phyloP scores from a whole-genome alignment of 2,329 filamentous ascomycete genomes.

The Nothopassalora personata region DNA sequence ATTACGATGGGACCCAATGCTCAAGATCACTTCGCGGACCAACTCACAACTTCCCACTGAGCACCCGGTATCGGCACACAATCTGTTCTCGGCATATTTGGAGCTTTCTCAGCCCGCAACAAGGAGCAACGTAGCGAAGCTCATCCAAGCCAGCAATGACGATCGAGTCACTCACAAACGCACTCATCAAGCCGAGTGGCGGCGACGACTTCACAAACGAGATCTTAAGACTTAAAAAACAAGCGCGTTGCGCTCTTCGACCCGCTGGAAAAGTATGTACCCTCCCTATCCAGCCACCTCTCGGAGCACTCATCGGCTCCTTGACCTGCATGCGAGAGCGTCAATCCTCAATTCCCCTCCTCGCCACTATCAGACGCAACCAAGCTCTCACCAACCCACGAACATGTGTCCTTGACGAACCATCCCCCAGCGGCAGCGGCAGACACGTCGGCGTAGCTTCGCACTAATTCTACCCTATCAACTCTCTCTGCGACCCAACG shows the following conservation, averaged over 20 bases:
- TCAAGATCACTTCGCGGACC: constrained; percentile 44
- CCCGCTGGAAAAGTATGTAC: constrained; percentile 63
- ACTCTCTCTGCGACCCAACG: constrained; percentile 36
- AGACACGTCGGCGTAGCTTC: constrained; percentile 42
- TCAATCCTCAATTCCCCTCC: constrained; percentile 33
- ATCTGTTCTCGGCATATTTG: constrained; percentile 64
- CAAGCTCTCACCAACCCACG: constrained; percentile 56
- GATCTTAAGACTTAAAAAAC: constrained; percentile 36
- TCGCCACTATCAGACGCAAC: constrained; percentile 29
- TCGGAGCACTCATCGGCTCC: constrained; percentile 64
- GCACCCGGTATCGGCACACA: constrained; percentile 55
- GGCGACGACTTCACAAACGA: constrained; percentile 36
- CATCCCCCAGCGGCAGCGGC: constrained; percentile 21
- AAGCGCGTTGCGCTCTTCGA: constrained; percentile 57
- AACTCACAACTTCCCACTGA: constrained; percentile 62
- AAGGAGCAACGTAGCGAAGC: constrained; percentile 52
- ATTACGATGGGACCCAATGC: constrained; percentile 62
- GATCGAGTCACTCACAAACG: constrained; percentile 46
- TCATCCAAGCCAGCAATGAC: constrained; percentile 48
- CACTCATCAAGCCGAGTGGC: constrained; percentile 45
- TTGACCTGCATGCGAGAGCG: constrained; percentile 64
- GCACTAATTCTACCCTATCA: constrained; percentile 41
- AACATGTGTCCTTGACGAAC: constrained; percentile 44
- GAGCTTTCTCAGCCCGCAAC: constrained; percentile 69
- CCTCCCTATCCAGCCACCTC: constrained; percentile 54